Conservation (phyloP, 306 rosid genomes). For the Mimosa bimucronata region DNA sequence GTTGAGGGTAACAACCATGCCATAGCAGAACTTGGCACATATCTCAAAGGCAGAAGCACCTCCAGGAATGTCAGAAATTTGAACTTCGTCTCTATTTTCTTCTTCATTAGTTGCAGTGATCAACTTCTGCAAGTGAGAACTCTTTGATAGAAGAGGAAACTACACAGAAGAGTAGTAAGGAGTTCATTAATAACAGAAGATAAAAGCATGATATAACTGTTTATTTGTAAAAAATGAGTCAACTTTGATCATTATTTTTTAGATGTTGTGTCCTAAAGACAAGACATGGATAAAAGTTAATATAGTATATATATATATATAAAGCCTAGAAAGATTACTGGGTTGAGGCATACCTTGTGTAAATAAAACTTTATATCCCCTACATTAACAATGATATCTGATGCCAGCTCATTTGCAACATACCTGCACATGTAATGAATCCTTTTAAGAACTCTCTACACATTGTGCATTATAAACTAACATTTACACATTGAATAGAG, state of each 20-base stretch:
- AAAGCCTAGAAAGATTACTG: constrained; percentile 16
- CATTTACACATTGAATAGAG: neutral
- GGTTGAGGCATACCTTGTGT: constrained; percentile 71
- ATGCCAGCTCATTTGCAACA: constrained; percentile 79
- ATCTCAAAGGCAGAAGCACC: constrained; percentile 87
- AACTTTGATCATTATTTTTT: neutral
- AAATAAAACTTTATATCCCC: constrained; percentile 82
- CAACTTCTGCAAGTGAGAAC: constrained; percentile 76
- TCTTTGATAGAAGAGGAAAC: constrained; percentile 98
- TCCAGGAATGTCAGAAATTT: constrained; percentile 85
- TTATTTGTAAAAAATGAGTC: constrained; percentile 36
- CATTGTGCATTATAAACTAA: constrained; percentile 26
- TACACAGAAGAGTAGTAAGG: constrained; percentile 42
- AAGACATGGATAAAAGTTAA: constrained; percentile 10
- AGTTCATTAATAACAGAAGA: constrained; percentile 37
- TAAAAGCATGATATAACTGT: constrained; percentile 14
- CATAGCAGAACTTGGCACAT: constrained; percentile 95
- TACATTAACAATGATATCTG: constrained; percentile 68
- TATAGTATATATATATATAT: constrained; percentile 29
- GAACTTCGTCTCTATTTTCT: constrained; percentile 61
- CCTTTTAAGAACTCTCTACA: constrained; percentile 16
- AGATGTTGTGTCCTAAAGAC: neutral
- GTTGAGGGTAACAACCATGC: constrained; percentile 93
- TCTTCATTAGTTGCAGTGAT: constrained; percentile 66
- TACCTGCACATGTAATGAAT: constrained; percentile 62